phyloP scores from a whole-genome alignment of 169 alveolate genomes.

The Cystoisospora suis region DNA sequence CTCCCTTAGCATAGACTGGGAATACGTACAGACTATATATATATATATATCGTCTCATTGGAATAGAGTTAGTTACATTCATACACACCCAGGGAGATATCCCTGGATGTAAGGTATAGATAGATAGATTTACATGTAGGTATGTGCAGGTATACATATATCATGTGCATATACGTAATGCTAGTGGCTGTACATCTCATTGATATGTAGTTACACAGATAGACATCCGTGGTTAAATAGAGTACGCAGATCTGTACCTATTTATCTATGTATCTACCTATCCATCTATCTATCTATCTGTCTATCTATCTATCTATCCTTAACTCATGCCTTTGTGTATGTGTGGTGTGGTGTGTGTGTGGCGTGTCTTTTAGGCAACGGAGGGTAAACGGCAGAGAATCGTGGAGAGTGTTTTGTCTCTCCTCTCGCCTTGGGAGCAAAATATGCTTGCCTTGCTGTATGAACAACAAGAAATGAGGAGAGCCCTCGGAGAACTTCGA shows the following conservation, averaged over 20 bases:
- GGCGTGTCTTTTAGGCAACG: slow-evolving; percentile 18
- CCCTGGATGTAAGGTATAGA: too few relatives aligned
- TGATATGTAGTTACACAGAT: too few relatives aligned
- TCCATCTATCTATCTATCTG: too few relatives aligned
- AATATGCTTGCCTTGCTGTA: slow-evolving; percentile 78
- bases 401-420: slow-evolving; percentile 69
- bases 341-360: background rate
- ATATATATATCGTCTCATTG: too few relatives aligned
- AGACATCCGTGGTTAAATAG: too few relatives aligned
- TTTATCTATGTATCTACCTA: background rate
- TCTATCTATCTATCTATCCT: too few relatives aligned
- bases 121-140: too few relatives aligned
- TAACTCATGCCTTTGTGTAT: background rate
- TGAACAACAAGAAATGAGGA: slow-evolving; percentile 80
- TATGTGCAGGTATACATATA: background rate
- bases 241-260: background rate
- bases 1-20: background rate
- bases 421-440: slow-evolving; percentile 81
- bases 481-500: slow-evolving; percentile 71
- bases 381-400: slow-evolving; percentile 67
- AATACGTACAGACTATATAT: background rate
- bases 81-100: too few relatives aligned
- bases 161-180: background rate
- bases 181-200: too few relatives aligned
- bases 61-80: too few relatives aligned